Base-by-base conservation (phyloP, 2,329 filamentous ascomycete genomes). In the Aspergillus sp. region DNA sequence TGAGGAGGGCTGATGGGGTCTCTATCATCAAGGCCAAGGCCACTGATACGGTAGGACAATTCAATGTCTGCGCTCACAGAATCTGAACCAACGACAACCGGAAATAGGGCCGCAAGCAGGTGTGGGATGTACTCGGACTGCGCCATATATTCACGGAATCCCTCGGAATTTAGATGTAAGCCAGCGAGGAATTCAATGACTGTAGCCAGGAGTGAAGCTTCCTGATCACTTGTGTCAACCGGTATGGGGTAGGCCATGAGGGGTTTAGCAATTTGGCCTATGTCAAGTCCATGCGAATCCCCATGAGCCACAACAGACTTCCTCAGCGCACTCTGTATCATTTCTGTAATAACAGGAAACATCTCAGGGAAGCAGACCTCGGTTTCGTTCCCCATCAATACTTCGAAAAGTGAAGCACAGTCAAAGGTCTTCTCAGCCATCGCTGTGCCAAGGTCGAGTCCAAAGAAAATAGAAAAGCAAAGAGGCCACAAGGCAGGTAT, bases 401-500 rank as follows among this genome's bases (percentile, higher is more conserved):
- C 81, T 46, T 92, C 86, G 4, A 92, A 75, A 1, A 99, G 81
- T 58, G 84, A 88, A 63, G 86, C 88, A 17, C 90, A 82, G 64
- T 93, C 89, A 65, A 96, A 89, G 25, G 87, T 82, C 63, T 85
- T 82, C 52, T 90, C 85, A 64, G 92, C 85, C 67, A 93, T 84
- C 64, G 93, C 84, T 49, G 85, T 85, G 2, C 87, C 87, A 46
- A 96, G 85, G 68, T 97, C 92, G 43, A 87, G 83, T 1, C 90
- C 92, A 68, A 99, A 96, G 2, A 99, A 76, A 21, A 98, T 89
- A 53, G 90, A 88, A 73, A 99, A 90, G 69, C 90, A 92, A 44
- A 95, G 88, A 0, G 89, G 87, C 95, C 95, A 98, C 25, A 98
- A 76, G 0, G 87, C 85, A 2, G 92, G 85, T 15, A 92, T 84